Base-by-base conservation (phyloP, 306 rosid species). In the Trifolium repens region DNA sequence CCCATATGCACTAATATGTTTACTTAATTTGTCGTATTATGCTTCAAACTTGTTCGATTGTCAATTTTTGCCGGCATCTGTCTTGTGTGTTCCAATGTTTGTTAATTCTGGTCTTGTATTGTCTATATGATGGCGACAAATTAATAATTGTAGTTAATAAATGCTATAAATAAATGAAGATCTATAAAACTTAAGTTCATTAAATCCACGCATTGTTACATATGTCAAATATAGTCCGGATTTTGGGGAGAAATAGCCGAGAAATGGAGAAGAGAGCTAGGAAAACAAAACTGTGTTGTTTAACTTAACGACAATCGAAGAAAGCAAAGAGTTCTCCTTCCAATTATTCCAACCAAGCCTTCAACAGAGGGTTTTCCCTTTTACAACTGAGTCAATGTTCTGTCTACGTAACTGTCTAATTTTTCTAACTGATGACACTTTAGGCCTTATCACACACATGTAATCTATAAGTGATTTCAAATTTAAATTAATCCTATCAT, bases 301-400 rank as follows among this genome's bases (percentile, higher is more conserved):
- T 47, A 46, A 15, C 59, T 14, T 4, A 30, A 47, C 39, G 26
- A 15, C 44, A 47, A 69, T n/a, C 58, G 14, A 15, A 27, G 42
- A 24, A 46, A 49, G n/a, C 30, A 9, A 44, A 69, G 2, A 27
- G 27, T 68, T 69, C 30, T n/a, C 54, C 46, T 69, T 13, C 43
- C 59, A 2, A 16, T 53, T 44, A 30, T 30, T 69, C 13, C 2
- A 32, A 4, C 35, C 35, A 32, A 32, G n/a, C 40, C 27, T 27
- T 47, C 59, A 49, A 69, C 30, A 30, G n/a, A 47, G 59, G 24
- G 42, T 32, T 49, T 69, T 30, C 27, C 60, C 16, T 49, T 69
- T 69, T 49, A 43, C 26, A 69, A 47, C 43, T 2, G 6, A 30
- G 10, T 47, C 37, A 67, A 7, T 67, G 34, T 24, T 67, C 35